Base-by-base conservation (phyloP, 75 land plant species). In the Azolla pinnata region DNA sequence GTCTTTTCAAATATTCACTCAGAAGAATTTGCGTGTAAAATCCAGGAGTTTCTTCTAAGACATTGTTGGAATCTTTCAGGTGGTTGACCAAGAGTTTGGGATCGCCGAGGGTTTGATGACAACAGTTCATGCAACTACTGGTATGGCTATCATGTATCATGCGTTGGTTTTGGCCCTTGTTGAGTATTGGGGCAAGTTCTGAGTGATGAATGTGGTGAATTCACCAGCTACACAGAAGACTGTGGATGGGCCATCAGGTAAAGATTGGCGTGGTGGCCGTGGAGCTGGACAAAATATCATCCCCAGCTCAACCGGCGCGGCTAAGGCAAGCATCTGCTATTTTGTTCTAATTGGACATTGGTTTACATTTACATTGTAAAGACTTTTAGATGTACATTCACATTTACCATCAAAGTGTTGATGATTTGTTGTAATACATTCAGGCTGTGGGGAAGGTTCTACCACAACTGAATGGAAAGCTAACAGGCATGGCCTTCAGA, bases 391-490 rank as follows among this genome's bases (percentile, higher is more conserved):
- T 18, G 9, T 9, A 7, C 54, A 51, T 5, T 19, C 9, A 8
- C 24, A 18, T 51, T 19, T 8, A 8, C n/a, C n/a, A 18, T 51
- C n/a, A 19, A 8, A n/a, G 57, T 24, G 18, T 12, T 29, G 12
- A 29, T 29, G 42, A 1, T 57, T 57, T 62, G 2, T 63, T 33
- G 27, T 49, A 8, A n/a, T n/a, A n/a, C n/a, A n/a, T 44, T 1
- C 67, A 90, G 97, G 98, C 98, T 46, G 96, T 93, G 27, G 98
- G 96, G 33, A 89, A 89, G 61, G 98, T 93, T 54, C 81, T 93
- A 44, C 98, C 98, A 38, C 81, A 79, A 52, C 96, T 93, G 3
- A 93, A 93, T 54, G 96, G 90, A 4, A 93, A 89, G 78, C 81
- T 93, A 29, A 93, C 96, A 44, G 98, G 98, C 31, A 93, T 93